A percentile compares a stretch with the other conserved stretches of the same genome.
phyloP scores from a whole-genome alignment of 371 early-diverging fungal species.

The Dichotomocladium elegans region DNA sequence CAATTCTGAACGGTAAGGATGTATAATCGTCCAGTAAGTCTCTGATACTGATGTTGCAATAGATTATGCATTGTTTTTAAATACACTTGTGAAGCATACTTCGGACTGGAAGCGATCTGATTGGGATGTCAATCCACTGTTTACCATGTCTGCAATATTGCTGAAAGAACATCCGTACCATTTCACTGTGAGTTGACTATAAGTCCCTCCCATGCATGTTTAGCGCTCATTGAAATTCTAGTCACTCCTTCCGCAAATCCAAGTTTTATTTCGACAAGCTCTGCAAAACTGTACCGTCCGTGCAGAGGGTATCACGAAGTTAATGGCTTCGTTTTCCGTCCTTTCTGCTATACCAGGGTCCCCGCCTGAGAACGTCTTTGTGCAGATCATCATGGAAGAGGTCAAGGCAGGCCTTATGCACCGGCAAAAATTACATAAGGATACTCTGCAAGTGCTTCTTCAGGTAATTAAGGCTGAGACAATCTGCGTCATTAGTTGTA shows the following conservation, averaged over 20 bases:
- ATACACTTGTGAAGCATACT: conserved; percentile 39
- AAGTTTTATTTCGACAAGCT: conserved; percentile 38
- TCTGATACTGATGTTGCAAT: background rate
- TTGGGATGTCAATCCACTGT: conserved; percentile 52
- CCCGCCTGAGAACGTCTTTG: conserved; percentile 36
- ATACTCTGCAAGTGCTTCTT: conserved; percentile 39
- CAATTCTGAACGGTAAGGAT: conserved; percentile 33
- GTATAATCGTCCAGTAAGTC: too few species aligned
- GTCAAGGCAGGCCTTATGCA: conserved; percentile 17
- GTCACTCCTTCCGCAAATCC: conserved; percentile 36
- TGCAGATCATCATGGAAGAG: conserved; percentile 42
- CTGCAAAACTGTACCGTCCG: conserved; percentile 33
- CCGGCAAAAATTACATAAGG: conserved; percentile 27
- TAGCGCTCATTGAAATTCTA: conserved; percentile 2
- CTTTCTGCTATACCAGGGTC: conserved; percentile 25
- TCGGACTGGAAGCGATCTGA: conserved; percentile 46
- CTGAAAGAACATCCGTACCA: conserved; percentile 47
- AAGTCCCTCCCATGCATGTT: background rate
- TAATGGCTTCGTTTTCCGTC: conserved; percentile 36
- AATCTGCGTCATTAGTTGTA: background rate
- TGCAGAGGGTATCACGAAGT: conserved; percentile 32
- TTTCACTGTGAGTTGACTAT: conserved; percentile 22
- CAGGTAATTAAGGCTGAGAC: too few species aligned
- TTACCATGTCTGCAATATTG: conserved; percentile 47
- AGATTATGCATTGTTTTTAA: conserved; percentile 44